Conservation (phyloP, 2,329 filamentous ascomycete genomes). For the Colletotrichum cereale region DNA sequence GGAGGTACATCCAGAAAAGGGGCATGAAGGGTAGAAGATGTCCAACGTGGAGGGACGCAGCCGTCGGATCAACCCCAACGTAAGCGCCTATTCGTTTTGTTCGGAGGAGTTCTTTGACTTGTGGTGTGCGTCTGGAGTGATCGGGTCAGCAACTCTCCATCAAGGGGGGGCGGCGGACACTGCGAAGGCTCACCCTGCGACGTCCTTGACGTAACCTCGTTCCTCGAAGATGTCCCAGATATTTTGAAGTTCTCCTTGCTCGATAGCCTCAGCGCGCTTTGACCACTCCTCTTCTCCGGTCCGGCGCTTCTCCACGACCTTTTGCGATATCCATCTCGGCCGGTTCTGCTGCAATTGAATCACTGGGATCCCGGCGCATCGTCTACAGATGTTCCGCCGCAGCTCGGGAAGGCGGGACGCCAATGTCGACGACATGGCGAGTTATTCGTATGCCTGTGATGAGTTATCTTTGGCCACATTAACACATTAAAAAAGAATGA, state of each 20-base stretch:
- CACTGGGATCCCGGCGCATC: constrained; percentile 29
- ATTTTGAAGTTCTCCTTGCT: constrained; percentile 62
- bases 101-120: constrained; percentile 74
- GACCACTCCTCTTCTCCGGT: constrained; percentile 62
- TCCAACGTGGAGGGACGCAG: constrained; percentile 82
- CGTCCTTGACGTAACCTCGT: constrained; percentile 79
- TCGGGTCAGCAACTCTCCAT: constrained; percentile 20
- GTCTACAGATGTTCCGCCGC: constrained; percentile 33
- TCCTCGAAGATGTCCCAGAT: constrained; percentile 77
- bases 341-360: constrained; percentile 42
- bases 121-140: constrained; percentile 56
- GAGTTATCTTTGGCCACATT: neutral
- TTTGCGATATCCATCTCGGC: constrained; percentile 54
- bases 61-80: constrained; percentile 86
- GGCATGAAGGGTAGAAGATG: constrained; percentile 87
- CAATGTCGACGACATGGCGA: constrained; percentile 36
- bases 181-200: constrained; percentile 71
- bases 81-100: constrained; percentile 79
- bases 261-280: constrained; percentile 59
- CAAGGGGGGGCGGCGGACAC: neutral
- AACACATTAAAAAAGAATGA: constrained; percentile 27
- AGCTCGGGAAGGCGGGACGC: constrained; percentile 30
- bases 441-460: neutral
- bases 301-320: constrained; percentile 58
- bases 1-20: constrained; percentile 85